phyloP scores from a whole-genome alignment of 2,329 filamentous ascomycete species.

The Fusarium sp. region DNA sequence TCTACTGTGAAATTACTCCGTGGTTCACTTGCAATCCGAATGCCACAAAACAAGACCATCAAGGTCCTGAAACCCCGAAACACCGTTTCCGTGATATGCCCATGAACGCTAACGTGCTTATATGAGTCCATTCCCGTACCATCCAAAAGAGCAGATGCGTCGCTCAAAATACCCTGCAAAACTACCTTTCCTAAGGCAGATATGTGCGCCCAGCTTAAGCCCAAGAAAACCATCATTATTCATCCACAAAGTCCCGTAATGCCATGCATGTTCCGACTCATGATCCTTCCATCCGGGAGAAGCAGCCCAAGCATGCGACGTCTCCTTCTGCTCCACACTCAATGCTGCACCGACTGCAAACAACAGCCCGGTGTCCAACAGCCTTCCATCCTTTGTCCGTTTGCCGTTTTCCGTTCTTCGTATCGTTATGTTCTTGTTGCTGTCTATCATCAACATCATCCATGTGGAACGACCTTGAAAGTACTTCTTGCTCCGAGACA shows the following conservation, averaged over 20 bases:
- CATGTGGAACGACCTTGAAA: slow-evolving; percentile 61
- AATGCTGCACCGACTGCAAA: slow-evolving; percentile 75
- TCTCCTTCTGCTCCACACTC: slow-evolving; percentile 72
- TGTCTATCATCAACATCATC: slow-evolving; percentile 54
- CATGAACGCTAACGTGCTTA: slow-evolving; percentile 1
- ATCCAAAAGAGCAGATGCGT: slow-evolving; percentile 4
- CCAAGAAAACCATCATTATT: slow-evolving; percentile 30
- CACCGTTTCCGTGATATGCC: slow-evolving; percentile 32
- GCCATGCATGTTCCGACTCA: slow-evolving; percentile 9
- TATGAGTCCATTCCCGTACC: slow-evolving; percentile 1
- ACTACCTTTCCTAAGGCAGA: background rate
- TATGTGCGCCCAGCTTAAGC: background rate
- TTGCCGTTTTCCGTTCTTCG: slow-evolving; percentile 22
- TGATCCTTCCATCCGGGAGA: slow-evolving; percentile 55
- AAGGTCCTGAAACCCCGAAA: slow-evolving; percentile 25
- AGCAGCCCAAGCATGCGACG: slow-evolving; percentile 71
- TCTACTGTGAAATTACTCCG: slow-evolving; percentile 16
- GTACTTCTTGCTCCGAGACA: slow-evolving; percentile 47
- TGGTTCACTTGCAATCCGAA: slow-evolving; percentile 6
- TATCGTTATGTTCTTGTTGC: slow-evolving; percentile 7
- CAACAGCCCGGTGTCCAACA: slow-evolving; percentile 59
- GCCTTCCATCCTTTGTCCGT: slow-evolving; percentile 49
- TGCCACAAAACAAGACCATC: slow-evolving; percentile 2
- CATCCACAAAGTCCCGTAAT: slow-evolving; percentile 15
- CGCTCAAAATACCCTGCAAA: background rate